Percentiles rank a stretch among this genome's conserved stretches.
phyloP scores from a whole-genome alignment of 2,329 filamentous ascomycete genomes.

The Fusarium succisae region DNA sequence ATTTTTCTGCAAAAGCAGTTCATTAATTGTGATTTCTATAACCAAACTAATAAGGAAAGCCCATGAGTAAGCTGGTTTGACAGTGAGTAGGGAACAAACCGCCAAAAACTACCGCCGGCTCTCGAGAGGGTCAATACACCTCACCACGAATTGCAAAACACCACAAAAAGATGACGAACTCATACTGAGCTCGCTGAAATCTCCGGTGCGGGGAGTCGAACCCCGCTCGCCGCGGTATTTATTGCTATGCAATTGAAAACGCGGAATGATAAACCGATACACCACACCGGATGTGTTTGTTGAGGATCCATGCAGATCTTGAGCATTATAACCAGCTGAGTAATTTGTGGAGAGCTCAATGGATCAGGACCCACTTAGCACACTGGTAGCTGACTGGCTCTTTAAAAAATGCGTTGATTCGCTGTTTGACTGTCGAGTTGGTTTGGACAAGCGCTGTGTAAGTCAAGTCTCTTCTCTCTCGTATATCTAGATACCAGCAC shows the following conservation, averaged over 20 bases:
- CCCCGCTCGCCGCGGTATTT: conserved; percentile 32
- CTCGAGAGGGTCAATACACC: background rate
- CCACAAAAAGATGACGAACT: background rate
- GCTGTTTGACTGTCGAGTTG: background rate
- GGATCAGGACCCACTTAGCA: background rate
- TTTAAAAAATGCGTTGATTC: background rate
- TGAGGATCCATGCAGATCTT: background rate
- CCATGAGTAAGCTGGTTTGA: background rate
- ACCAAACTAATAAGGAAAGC: background rate
- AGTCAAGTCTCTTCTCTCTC: background rate
- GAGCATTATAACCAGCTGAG: accelerated
- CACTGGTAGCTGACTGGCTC: too few species aligned
- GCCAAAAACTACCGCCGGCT: background rate
- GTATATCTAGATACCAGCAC: background rate
- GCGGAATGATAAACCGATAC: conserved; percentile 39
- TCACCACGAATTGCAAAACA: background rate
- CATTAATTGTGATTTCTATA: too few species aligned
- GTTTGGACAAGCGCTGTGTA: background rate
- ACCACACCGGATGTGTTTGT: conserved; percentile 31
- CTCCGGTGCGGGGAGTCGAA: conserved; percentile 38
- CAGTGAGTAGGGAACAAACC: too few species aligned
- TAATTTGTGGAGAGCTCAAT: background rate
- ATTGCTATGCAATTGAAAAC: conserved; percentile 21
- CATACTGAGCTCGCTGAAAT: accelerated
- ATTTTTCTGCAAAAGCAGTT: background rate